Evolutionary conservation across 2,329 filamentous ascomycete genomes (phyloP).

Genomic region (Cladorrhinum sp.): DNA sequence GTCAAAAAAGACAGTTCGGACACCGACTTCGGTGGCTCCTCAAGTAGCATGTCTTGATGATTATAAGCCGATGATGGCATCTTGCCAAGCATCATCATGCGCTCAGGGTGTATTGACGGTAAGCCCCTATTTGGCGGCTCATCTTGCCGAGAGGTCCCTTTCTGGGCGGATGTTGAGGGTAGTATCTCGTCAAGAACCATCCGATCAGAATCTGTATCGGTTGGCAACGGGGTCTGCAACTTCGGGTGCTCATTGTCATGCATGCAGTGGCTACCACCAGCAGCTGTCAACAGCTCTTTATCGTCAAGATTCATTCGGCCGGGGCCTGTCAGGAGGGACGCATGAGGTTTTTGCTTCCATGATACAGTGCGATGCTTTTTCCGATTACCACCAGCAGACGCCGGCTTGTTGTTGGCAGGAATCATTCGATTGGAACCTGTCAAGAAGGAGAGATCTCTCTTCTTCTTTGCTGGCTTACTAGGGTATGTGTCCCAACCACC

Average conservation of each 20-base stretch:
- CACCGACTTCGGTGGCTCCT: not conserved
- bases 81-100: not conserved
- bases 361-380: not conserved
- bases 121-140: not conserved
- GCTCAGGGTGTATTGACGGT: not conserved
- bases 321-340: not conserved
- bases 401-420: not conserved
- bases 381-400: not conserved
- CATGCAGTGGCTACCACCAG: not conserved
- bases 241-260: too few relatives aligned
- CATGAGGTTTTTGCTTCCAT: not conserved
- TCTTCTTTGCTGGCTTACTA: not conserved
- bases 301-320: not conserved
- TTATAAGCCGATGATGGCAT: not conserved
- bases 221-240: not conserved
- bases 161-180: not conserved
- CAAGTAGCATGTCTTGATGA: not conserved
- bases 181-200: not conserved
- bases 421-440: slow-evolving; percentile 21
- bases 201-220: not conserved
- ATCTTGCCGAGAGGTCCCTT: too few relatives aligned
- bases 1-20: not conserved
- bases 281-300: not conserved
- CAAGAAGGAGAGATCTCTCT: slow-evolving; percentile 11
- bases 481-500: not conserved